Conservation (phyloP, 192 early-diverging fungal genomes). For the Cladochytrium replicatum region DNA sequence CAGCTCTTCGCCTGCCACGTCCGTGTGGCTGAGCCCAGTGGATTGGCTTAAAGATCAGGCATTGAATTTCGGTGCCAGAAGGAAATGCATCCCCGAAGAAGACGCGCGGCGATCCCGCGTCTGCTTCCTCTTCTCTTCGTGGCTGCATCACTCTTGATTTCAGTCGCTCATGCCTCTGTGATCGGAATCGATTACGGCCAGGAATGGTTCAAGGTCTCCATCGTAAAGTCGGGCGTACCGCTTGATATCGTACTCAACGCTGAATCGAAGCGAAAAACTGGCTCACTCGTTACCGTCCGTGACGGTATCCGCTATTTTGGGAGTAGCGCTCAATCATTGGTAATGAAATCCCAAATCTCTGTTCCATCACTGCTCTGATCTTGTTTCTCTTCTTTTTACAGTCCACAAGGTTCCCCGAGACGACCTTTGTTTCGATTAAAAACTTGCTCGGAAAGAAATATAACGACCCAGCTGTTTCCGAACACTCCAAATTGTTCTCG, state of each 20-base stretch:
- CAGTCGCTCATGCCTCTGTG: conserved; percentile 62
- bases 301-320: conserved; percentile 84
- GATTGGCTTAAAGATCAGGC: no score
- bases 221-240: conserved; percentile 82
- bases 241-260: conserved; percentile 92
- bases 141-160: not conserved
- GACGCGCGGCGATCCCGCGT: no score
- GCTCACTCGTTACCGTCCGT: conserved; percentile 62
- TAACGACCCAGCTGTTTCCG: conserved; percentile 46
- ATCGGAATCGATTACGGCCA: conserved; percentile 95
- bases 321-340: conserved; percentile 68
- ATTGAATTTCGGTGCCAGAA: no score
- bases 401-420: conserved; percentile 71
- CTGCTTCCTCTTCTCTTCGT: no score
- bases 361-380: not conserved
- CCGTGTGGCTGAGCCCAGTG: no score
- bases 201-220: conserved; percentile 93
- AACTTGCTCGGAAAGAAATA: conserved; percentile 69
- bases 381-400: conserved; percentile 32
- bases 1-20: no score
- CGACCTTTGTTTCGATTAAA: conserved; percentile 76
- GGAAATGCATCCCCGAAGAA: no score
- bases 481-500: conserved; percentile 57
- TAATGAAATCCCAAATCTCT: no score
- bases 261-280: conserved; percentile 92